phyloP scores from a whole-genome alignment of 345 rosid species.

The Geranium rotundifolium region DNA sequence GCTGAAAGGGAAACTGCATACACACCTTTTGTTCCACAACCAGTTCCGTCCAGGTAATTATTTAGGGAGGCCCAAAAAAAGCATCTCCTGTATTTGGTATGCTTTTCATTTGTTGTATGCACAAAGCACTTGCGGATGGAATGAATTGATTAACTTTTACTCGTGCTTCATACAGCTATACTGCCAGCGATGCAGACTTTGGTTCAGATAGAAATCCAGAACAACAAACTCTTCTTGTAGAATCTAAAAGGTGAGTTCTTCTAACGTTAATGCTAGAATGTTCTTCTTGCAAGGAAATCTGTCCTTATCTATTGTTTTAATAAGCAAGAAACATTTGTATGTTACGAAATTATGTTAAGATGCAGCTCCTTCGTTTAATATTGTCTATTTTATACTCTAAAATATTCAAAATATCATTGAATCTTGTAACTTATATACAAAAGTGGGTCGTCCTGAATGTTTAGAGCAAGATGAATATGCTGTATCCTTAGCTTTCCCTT shows the following conservation, averaged over 20 bases:
- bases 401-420: too few species aligned
- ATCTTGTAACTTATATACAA: too few species aligned
- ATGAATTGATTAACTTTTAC: slow-evolving; percentile 7
- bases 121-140: neutral
- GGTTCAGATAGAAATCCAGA: slow-evolving; percentile 37
- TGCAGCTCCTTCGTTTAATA: too few species aligned
- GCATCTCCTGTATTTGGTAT: neutral
- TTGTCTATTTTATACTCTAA: too few species aligned
- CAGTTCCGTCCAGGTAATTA: slow-evolving; percentile 10
- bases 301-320: neutral
- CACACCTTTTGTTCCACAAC: slow-evolving; percentile 11
- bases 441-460: too few species aligned
- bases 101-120: neutral
- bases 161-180: slow-evolving; percentile 22
- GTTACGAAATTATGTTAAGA: too few species aligned
- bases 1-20: slow-evolving; percentile 21
- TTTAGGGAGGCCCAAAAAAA: neutral
- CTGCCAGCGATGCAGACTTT: slow-evolving; percentile 37
- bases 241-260: slow-evolving; percentile 58
- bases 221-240: slow-evolving; percentile 71
- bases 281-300: neutral
- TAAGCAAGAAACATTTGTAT: neutral
- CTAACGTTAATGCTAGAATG: neutral
- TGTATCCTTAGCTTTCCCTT: too few species aligned
- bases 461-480: too few species aligned